Evolutionary conservation across 2,329 filamentous ascomycete genomes (phyloP).

Genomic region (Ophiocordyceps camponoti-leonardi): DNA sequence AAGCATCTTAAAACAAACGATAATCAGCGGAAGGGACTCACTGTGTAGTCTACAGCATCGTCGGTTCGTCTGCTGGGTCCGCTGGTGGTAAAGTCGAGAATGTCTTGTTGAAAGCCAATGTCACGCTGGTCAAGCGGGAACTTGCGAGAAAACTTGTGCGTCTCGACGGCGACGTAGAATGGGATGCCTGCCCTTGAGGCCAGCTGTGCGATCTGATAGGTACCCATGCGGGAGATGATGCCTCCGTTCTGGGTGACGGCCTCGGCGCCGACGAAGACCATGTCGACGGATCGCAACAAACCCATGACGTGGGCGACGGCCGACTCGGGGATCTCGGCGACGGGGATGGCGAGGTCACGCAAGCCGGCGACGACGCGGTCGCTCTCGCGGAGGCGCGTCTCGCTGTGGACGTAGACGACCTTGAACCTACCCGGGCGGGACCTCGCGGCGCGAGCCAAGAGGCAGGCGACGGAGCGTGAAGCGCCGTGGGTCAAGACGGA

Average conservation of each 20-base stretch:
- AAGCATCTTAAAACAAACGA: neutral
- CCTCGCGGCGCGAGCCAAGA: constrained; percentile 52
- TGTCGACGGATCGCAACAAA: constrained; percentile 38
- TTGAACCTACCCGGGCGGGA: constrained; percentile 51
- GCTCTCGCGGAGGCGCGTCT: constrained; percentile 40
- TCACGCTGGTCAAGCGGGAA: constrained; percentile 72
- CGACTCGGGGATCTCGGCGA: constrained; percentile 39
- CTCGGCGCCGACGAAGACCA: constrained; percentile 54
- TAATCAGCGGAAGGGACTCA: constrained; percentile 17
- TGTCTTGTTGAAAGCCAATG: constrained; percentile 59
- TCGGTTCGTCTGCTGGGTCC: constrained; percentile 24
- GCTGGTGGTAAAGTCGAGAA: constrained; percentile 54
- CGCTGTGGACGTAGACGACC: constrained; percentile 63
- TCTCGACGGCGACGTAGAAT: constrained; percentile 86
- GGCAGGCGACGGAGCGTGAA: constrained; percentile 62
- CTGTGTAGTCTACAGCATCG: constrained; percentile 54
- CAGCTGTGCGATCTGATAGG: constrained; percentile 69
- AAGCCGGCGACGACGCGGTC: constrained; percentile 54
- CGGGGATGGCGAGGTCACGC: constrained; percentile 57
- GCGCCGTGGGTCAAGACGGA: constrained; percentile 86
- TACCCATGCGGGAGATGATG: constrained; percentile 74
- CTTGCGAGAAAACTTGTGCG: constrained; percentile 87
- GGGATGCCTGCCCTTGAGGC: constrained; percentile 53
- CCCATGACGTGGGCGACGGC: constrained; percentile 67
- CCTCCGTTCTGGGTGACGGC: constrained; percentile 90